Evolutionary conservation across 192 early-diverging fungal genomes (phyloP), one percentile per base, ranked within the genome.

Genomic region (Rhizophlyctis rosea): DNA sequence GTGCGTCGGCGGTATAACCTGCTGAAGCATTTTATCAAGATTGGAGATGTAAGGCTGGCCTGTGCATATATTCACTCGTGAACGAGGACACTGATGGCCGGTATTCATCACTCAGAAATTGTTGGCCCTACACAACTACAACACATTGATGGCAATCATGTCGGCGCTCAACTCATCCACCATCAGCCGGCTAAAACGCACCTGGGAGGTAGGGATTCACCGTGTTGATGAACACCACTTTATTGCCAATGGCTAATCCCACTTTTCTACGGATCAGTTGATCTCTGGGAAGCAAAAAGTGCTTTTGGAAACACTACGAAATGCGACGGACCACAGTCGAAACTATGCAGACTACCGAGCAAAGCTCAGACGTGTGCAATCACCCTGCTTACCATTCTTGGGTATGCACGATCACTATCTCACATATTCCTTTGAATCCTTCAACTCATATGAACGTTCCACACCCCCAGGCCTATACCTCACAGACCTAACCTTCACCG

Each of bases 11-110:
- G 95, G 47, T 82, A 82, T 2, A 65, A 64, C 0, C 65, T 90
- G 28, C 82, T 98, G 44, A 94, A 94, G 73, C 87, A 89, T 73
- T 91, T 91, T 70, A 89, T 98, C 33, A 75, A 81, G 18, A 83
- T 98, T 65, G 77, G 65, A 1, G 73, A 69, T 21, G 74, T 76
- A 61, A 47, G 56, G 18, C 5, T 25, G 4, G 29, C 21, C 9
- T 34, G 11, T 59, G 51, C 50, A 65, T 30, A 39, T 64, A 2
- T 34, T 32, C 18, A 13, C 33, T 1, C 18, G 0, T 14, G 29
- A 34, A 32, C 27, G 60, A n/a, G 55, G 9, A 16, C 16, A 56
- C 35, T 18, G 23, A 28, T 59, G 9, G 11, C 7, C 14, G 9
- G 60, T 30, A 16, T 2, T 30, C 23, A 28, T 59, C n/a, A 11